A percentile compares a stretch with the other conserved stretches of the same genome.
phyloP scores from a whole-genome alignment of 1,284 basidiomycete genomes.

The Naganishia cerealis region DNA sequence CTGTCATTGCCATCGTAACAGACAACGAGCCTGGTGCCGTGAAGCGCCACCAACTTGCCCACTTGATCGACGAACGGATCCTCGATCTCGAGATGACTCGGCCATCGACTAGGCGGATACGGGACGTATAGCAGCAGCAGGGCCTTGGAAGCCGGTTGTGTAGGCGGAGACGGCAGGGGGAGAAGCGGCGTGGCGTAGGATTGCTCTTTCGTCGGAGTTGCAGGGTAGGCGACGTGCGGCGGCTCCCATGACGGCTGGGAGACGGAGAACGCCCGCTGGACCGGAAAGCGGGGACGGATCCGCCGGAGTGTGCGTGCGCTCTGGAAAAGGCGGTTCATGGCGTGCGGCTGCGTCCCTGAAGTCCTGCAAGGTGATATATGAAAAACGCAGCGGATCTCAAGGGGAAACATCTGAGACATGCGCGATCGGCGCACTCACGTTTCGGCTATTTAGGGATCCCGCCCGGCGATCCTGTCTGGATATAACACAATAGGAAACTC shows the following conservation, averaged over 20 bases:
- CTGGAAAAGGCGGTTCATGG: not conserved
- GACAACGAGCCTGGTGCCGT: conserved; percentile 43
- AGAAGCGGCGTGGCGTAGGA: conserved; percentile 20
- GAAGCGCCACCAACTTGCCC: conserved; percentile 35
- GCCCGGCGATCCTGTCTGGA: too few species aligned
- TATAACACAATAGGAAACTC: too few species aligned
- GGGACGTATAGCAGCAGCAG: conserved; percentile 46
- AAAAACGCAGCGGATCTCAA: too few species aligned
- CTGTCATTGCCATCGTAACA: conserved; percentile 42
- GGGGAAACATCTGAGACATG: conserved; percentile 1
- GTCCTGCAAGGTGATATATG: too few species aligned
- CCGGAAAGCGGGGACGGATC: not conserved
- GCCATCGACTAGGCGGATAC: conserved; percentile 44
- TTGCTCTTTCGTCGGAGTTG: conserved; percentile 12
- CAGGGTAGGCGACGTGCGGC: conserved; percentile 10
- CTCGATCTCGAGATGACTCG: conserved; percentile 44
- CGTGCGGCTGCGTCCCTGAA: too few species aligned
- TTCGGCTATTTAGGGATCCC: not conserved
- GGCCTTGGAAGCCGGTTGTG: conserved; percentile 37
- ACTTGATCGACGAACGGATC: conserved; percentile 40
- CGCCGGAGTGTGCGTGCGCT: not conserved
- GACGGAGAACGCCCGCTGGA: not conserved
- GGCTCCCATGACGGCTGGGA: not conserved
- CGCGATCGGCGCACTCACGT: conserved; percentile 3
- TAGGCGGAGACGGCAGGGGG: conserved; percentile 33